A percentile compares a stretch with the other conserved stretches of the same genome.
These are phyloP conservation scores for Daldinia eschscholtzii DNA, from an alignment of 2,329 filamentous ascomycete species.

Conservation along the genomic window DNA sequence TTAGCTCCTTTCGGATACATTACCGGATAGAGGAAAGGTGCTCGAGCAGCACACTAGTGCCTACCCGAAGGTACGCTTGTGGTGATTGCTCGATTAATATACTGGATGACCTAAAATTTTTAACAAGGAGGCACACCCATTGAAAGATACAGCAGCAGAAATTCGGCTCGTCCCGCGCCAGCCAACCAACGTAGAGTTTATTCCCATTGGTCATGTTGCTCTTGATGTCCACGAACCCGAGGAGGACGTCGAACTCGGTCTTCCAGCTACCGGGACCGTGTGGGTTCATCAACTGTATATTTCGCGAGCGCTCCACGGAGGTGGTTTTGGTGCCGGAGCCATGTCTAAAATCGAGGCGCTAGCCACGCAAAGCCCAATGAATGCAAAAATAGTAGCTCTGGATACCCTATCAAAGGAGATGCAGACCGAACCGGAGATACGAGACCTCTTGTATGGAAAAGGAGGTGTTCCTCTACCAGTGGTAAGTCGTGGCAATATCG, in stretches of 20 bases:
- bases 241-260: constrained; percentile 50
- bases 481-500: constrained; percentile 41
- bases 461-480: constrained; percentile 47
- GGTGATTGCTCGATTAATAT: constrained; percentile 13
- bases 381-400: constrained; percentile 53
- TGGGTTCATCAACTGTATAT: constrained; percentile 60
- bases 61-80: constrained; percentile 50
- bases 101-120: constrained; percentile 5
- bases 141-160: constrained; percentile 54
- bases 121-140: constrained; percentile 50
- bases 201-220: constrained; percentile 58
- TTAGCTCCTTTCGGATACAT: constrained; percentile 51
- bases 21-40: constrained; percentile 50
- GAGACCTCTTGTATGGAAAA: constrained; percentile 48
- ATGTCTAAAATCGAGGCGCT: constrained; percentile 55
- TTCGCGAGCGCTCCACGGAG: constrained; percentile 55
- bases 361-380: constrained; percentile 51
- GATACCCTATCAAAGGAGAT: constrained; percentile 53
- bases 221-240: constrained; percentile 53
- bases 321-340: constrained; percentile 54
- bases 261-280: constrained; percentile 51
- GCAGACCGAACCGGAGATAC: constrained; percentile 47
- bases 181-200: constrained; percentile 52
- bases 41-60: constrained; percentile 50
- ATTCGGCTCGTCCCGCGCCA: constrained; percentile 49